Base-by-base conservation (phyloP, 2,329 filamentous ascomycete genomes). In the Hymenoscyphus infarciens region DNA sequence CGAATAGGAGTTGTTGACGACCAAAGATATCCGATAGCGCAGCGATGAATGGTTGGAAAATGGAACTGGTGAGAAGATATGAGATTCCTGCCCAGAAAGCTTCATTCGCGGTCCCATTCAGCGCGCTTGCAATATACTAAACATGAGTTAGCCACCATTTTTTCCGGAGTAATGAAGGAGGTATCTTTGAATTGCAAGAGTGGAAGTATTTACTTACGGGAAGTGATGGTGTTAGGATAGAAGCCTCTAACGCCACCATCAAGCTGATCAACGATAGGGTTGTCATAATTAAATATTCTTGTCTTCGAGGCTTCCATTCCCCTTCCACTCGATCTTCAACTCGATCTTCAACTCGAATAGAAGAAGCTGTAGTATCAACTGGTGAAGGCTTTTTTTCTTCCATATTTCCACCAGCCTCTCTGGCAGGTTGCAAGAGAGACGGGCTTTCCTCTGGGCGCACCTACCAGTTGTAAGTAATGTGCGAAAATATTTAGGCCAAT, bases 1-100 rank as follows among this genome's bases (percentile, higher is more conserved):
- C 15, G 8, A 63, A 57, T 8, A 65, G 38, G 2, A 64, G 4
- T 2, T 69, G 68, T 63, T 70, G 71, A 6, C 76, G 72, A 1
- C 76, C 76, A 56, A 78, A 77, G 29, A 74, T 73, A 38, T 76
- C 63, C 22, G 73, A 75, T 45, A 78, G 69, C 7, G 73, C 49
- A 7, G 56, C 58, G 68, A 72, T 68, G 66, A 73, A 72, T 55
- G 83, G 84, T 68, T 86, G 81, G 53, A 83, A 77, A 49, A 86
- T 81, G 0, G 87, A 84, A 60, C 82, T 84, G 3, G 85, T 82
- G 5, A 91, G 80, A 3, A 90, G 77, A 67, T 88, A 90, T 22
- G 84, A 84, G 3, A 87, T 89, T 5, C 87, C 87, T 15, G 85
- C 81, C 87, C 87, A 90, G 70, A 89, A 89, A 0, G 85, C 83